These are phyloP conservation scores for Alternaria alternata DNA, from an alignment of 2,329 filamentous ascomycete genomes.

Conservation along the genomic window DNA sequence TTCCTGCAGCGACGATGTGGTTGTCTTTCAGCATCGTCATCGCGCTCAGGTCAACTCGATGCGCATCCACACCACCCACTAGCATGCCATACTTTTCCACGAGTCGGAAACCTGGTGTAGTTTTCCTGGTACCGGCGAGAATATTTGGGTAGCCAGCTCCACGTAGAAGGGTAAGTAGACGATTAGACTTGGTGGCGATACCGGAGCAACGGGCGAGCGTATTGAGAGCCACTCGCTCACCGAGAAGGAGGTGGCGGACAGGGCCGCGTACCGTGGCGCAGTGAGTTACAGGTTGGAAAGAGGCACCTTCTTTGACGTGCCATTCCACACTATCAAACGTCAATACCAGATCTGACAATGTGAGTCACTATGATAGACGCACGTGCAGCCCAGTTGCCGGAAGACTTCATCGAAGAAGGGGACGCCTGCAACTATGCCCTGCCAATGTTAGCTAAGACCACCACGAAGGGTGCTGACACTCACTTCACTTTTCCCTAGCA, in stretches of 20 bases:
- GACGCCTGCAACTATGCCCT: constrained; percentile 86
- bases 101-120: constrained; percentile 91
- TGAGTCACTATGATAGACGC: constrained; percentile 40
- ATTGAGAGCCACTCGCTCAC: constrained; percentile 92
- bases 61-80: constrained; percentile 88
- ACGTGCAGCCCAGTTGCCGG: constrained; percentile 82
- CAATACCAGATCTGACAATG: not conserved
- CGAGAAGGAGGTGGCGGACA: constrained; percentile 83
- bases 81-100: constrained; percentile 99
- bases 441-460: not conserved
- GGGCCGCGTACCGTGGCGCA: constrained; percentile 87
- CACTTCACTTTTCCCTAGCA: constrained; percentile 67
- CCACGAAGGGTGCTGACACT: constrained; percentile 10
- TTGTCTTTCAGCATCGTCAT: constrained; percentile 99
- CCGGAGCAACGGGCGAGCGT: constrained; percentile 89
- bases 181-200: constrained; percentile 73
- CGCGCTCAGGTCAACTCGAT: constrained; percentile 83
- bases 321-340: constrained; percentile 72
- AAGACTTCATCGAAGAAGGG: constrained; percentile 98
- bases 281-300: constrained; percentile 66
- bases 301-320: constrained; percentile 78
- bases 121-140: constrained; percentile 95
- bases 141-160: constrained; percentile 78
- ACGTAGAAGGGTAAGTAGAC: constrained; percentile 62
- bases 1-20: constrained; percentile 87